Percentiles rank a stretch among this genome's conserved stretches.
Conservation (phyloP, 2,329 filamentous ascomycete genomes). For the Macrophomina phaseolina region DNA sequence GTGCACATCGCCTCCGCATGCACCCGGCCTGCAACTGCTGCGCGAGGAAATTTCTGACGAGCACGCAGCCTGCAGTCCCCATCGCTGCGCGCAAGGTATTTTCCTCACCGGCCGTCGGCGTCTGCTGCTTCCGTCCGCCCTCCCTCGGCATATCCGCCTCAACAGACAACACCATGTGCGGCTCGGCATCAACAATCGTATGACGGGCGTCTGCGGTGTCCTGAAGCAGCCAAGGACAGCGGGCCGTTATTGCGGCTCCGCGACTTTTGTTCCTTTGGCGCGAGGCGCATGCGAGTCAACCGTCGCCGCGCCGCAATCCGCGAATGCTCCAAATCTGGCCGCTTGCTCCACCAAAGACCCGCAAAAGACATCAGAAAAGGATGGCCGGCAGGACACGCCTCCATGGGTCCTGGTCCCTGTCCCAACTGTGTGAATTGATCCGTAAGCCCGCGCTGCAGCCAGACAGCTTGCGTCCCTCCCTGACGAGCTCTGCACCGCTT, state of each 20-base stretch:
- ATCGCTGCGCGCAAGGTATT: background rate
- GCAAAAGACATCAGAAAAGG: slow-evolving; percentile 8
- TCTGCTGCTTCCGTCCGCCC: slow-evolving; percentile 5
- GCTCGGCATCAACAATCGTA: background rate
- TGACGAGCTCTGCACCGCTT: background rate
- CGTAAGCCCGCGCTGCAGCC: background rate
- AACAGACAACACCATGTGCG: background rate
- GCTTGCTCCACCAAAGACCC: slow-evolving; percentile 4
- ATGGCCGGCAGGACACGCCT: background rate
- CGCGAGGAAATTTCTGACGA: background rate
- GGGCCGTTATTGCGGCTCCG: slow-evolving; percentile 18
- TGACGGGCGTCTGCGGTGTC: slow-evolving; percentile 2
- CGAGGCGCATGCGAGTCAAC: slow-evolving; percentile 12
- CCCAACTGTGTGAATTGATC: background rate
- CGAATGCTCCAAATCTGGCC: background rate
- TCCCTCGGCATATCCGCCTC: background rate
- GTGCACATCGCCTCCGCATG: background rate
- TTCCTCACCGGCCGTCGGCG: background rate
- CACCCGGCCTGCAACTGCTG: slow-evolving; percentile 8
- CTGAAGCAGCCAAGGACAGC: background rate
- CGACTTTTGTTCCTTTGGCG: slow-evolving; percentile 7
- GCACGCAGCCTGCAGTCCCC: background rate
- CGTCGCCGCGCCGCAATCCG: background rate
- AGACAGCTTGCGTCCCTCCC: background rate
- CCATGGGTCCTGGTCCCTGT: background rate